Evolutionary conservation across 176 grass and related monocot species (phyloP).

Genomic region (Aechmea fasciata): DNA sequence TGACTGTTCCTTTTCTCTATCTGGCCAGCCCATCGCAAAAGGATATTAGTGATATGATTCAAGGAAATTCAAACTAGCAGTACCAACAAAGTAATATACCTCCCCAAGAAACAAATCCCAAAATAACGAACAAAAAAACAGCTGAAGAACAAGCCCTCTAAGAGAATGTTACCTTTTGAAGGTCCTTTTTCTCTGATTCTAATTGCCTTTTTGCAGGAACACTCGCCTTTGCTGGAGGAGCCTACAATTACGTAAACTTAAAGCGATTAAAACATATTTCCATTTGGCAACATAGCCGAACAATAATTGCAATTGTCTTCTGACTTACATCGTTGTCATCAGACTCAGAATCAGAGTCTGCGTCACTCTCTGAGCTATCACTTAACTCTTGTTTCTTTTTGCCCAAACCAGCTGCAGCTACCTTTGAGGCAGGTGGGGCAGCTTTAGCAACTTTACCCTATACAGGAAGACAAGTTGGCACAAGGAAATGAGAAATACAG

Average conservation of each 20-base stretch:
- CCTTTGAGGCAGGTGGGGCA: constrained; percentile 1
- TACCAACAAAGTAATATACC: too few relatives aligned
- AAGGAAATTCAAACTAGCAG: too few relatives aligned
- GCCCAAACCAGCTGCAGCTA: constrained; percentile 5
- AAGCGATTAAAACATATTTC: too few relatives aligned
- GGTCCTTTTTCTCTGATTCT: background rate
- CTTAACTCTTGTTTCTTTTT: constrained; percentile 38
- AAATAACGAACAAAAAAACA: too few relatives aligned
- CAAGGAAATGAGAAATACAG: background rate
- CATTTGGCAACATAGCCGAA: too few relatives aligned
- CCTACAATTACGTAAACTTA: background rate
- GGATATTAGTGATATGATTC: too few relatives aligned
- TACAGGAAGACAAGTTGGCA: background rate
- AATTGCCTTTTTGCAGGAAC: background rate
- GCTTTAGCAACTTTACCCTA: constrained; percentile 29
- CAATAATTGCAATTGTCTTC: background rate
- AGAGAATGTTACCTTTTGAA: background rate
- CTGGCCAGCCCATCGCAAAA: too few relatives aligned
- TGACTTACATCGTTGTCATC: constrained; percentile 32
- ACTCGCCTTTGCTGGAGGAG: background rate
- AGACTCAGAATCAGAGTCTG: constrained; percentile 31
- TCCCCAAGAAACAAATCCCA: too few relatives aligned
- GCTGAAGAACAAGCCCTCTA: background rate
- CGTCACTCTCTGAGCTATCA: constrained; percentile 39
- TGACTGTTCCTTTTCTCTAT: too few relatives aligned